Conservation (phyloP, 805 yeast genomes). For the Wickerhamomyces pijperi region DNA sequence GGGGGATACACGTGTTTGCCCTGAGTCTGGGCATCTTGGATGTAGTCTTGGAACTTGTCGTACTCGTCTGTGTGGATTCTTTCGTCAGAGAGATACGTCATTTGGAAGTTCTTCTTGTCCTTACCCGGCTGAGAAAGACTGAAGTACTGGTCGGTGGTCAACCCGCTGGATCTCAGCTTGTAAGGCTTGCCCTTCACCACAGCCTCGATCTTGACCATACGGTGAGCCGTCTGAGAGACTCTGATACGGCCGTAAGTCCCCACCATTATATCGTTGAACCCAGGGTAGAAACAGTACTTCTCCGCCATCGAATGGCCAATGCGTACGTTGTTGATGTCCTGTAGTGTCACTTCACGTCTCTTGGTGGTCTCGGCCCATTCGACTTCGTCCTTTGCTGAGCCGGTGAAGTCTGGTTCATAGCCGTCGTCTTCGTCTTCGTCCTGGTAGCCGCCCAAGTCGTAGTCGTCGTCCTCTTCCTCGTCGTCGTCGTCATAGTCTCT, state of each 20-base stretch:
- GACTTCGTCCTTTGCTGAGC: conserved; percentile 31
- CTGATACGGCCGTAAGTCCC: conserved; percentile 80
- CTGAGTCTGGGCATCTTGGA: conserved; percentile 39
- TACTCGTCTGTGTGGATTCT: conserved; percentile 64
- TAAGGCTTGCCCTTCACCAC: conserved; percentile 44
- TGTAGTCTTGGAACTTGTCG: conserved; percentile 50
- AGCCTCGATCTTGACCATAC: conserved; percentile 74
- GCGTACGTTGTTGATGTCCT: conserved; percentile 61
- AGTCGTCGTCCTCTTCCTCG: conserved; percentile 24
- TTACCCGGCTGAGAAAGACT: conserved; percentile 75
- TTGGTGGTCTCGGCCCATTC: conserved; percentile 36
- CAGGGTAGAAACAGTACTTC: conserved; percentile 73
- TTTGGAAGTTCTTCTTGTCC: conserved; percentile 60
- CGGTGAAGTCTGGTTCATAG: conserved; percentile 30
- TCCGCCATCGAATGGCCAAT: conserved; percentile 71
- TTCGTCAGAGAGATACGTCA: conserved; percentile 73
- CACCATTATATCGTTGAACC: conserved; percentile 54
- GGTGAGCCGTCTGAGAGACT: conserved; percentile 58
- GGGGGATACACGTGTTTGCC: conserved; percentile 35
- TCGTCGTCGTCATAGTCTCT: conserved; percentile 34
- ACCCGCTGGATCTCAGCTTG: conserved; percentile 22
- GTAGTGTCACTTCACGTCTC: conserved; percentile 36
- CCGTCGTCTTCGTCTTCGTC: conserved; percentile 34
- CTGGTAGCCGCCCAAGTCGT: conserved; percentile 22
- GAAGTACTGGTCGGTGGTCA: conserved; percentile 46